These are phyloP conservation scores for Fraxinus velutina DNA, from an alignment of 305 asterid species.

Conservation along the genomic window DNA sequence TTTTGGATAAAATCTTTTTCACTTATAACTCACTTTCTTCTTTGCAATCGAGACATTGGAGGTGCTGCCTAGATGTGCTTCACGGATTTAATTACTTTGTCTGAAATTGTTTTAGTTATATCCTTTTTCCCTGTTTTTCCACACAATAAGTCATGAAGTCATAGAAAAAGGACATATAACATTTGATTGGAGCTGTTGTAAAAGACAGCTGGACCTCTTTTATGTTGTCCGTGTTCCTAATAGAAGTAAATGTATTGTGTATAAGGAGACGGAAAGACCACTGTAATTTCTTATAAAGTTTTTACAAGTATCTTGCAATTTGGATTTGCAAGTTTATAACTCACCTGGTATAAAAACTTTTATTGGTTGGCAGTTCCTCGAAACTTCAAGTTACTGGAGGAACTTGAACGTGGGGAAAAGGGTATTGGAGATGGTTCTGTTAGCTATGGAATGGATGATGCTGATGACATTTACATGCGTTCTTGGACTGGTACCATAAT, in stretches of 20 bases:
- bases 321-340: background rate
- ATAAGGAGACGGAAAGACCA: background rate
- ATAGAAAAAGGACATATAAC: background rate
- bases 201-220: background rate
- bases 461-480: slow-evolving; percentile 46
- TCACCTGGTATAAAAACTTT: background rate
- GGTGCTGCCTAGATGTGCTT: background rate
- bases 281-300: background rate
- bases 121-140: background rate
- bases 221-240: background rate
- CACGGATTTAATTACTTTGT: background rate
- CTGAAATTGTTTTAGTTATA: background rate
- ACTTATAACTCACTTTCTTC: background rate
- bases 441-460: slow-evolving; percentile 56
- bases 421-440: slow-evolving; percentile 57
- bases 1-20: background rate
- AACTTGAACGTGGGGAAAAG: slow-evolving; percentile 38
- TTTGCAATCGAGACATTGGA: background rate
- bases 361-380: slow-evolving; percentile 35
- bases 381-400: slow-evolving; percentile 42
- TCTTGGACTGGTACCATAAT: slow-evolving; percentile 49
- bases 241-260: background rate
- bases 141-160: background rate
- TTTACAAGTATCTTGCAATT: background rate
- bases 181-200: background rate